Evolutionary conservation across 441 rosid genomes (phyloP), one percentile per base, ranked within the genome.

Genomic region (Euphorbia corollata): DNA sequence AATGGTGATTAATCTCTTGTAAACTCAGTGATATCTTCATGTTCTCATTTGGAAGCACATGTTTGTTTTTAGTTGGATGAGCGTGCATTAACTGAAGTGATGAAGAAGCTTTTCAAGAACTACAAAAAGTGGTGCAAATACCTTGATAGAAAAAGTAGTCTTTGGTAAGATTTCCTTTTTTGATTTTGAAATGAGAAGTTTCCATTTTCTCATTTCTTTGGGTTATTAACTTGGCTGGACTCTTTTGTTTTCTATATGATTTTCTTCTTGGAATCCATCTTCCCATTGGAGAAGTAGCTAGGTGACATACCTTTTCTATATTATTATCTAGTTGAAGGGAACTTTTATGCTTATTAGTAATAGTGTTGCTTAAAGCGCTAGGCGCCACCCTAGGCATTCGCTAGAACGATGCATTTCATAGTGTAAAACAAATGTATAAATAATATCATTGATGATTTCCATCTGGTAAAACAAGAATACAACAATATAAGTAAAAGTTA

Each of bases 41-140:
- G 2, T 56, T 39, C 9, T 45, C 0, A 45, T 15, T 0, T 60
- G 34, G 30, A 30, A 60, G 22, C 59, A 2, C 12, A n/a, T 34
- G 0, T 66, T 67, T 68, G 18, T 73, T 72, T 50, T 24, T 75
- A 92, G 99, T 82, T 95, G 84, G 99, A 95, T 82, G 98, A 92
- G 70, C 88, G 86, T 74, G 98, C 99, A 56, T 59, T 95, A 76
- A 95, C 90, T 30, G 96, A 90, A 55, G 96, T 92, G 77, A 95
- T 95, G 98, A 92, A 90, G 85, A 92, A 88, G 73, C 91, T 95
- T 75, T 92, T 95, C 80, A 95, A 92, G 81, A 95, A 88, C 72
- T 95, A 95, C 80, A 92, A 90, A 78, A 92, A 89, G 71, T 92
- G 98, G 98, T 92, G 99, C 95, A 95, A 88, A 79, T 92, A 86